These are phyloP conservation scores for Setaria viridis DNA, from an alignment of 202 grass and related monocot species.

Conservation along the genomic window DNA sequence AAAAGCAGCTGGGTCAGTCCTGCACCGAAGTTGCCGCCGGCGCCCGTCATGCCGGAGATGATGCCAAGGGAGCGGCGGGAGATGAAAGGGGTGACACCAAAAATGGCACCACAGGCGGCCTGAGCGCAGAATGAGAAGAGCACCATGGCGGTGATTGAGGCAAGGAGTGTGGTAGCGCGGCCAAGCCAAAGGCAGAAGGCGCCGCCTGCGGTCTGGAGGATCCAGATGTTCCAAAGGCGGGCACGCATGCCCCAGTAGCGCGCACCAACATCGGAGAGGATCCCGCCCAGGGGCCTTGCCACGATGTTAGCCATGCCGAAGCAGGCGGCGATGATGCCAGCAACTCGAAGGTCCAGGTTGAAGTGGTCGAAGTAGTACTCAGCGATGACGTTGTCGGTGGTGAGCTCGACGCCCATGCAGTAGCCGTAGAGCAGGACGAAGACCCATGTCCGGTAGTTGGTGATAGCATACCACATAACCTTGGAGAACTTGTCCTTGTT, in stretches of 20 bases:
- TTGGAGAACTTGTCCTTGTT: slow-evolving; percentile 81
- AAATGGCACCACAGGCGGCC: slow-evolving; percentile 42
- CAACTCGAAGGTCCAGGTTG: slow-evolving; percentile 60
- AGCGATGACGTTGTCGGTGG: slow-evolving; percentile 74
- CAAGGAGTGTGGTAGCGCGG: slow-evolving; percentile 43
- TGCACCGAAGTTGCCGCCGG: slow-evolving; percentile 66
- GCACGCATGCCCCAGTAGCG: slow-evolving; percentile 66
- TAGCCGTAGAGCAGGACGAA: slow-evolving; percentile 85
- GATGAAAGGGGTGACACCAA: slow-evolving; percentile 72
- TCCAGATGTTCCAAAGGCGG: slow-evolving; percentile 81
- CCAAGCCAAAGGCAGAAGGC: slow-evolving; percentile 82
- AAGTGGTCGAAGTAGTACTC: slow-evolving; percentile 75
- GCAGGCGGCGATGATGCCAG: slow-evolving; percentile 66
- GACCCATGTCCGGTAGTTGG: slow-evolving; percentile 83
- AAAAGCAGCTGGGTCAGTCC: slow-evolving; percentile 82
- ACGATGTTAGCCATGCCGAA: slow-evolving; percentile 78
- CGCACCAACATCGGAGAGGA: slow-evolving; percentile 58
- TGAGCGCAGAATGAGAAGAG: slow-evolving; percentile 66
- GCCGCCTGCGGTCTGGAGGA: slow-evolving; percentile 78
- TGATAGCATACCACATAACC: slow-evolving; percentile 67
- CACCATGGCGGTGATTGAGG: slow-evolving; percentile 64
- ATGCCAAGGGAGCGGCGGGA: slow-evolving; percentile 74
- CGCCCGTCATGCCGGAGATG: slow-evolving; percentile 70
- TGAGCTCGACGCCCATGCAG: slow-evolving; percentile 78
- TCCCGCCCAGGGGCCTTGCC: slow-evolving; percentile 56